These are phyloP conservation scores for Podospora australis DNA, from an alignment of 495 filamentous ascomycete species.

Conservation along the genomic window DNA sequence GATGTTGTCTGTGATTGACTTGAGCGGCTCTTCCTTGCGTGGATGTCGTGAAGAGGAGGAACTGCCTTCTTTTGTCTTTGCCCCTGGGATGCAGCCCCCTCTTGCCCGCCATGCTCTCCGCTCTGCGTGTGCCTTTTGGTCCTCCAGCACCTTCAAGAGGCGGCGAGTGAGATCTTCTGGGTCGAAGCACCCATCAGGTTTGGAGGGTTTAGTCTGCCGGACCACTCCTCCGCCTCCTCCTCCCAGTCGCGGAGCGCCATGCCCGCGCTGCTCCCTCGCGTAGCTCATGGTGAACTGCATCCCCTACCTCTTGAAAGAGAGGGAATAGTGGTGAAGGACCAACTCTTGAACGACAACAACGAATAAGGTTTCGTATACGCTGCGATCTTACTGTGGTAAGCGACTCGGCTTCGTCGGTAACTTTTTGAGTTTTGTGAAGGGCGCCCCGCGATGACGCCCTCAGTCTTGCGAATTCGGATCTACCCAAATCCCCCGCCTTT, in stretches of 20 bases:
- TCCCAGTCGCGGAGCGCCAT: neutral
- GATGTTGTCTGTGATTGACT: slow-evolving; percentile 1
- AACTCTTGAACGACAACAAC: neutral
- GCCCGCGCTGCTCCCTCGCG: slow-evolving; percentile 15
- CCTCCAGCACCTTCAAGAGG: slow-evolving; percentile 38
- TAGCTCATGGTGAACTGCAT: slow-evolving; percentile 21
- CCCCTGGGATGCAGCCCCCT: neutral
- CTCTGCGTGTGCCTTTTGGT: slow-evolving; percentile 29
- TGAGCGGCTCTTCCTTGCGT: neutral
- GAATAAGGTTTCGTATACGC: too few species aligned
- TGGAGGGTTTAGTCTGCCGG: slow-evolving; percentile 1
- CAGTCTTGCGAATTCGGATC: too few species aligned
- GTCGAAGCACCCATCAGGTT: slow-evolving; percentile 40
- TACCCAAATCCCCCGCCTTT: too few species aligned
- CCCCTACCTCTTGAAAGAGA: neutral
- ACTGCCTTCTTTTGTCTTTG: neutral
- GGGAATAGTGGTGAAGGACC: neutral
- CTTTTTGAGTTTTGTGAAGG: too few species aligned
- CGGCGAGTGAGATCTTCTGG: slow-evolving; percentile 43
- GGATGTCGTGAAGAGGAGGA: neutral
- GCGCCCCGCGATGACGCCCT: too few species aligned
- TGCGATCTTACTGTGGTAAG: too few species aligned
- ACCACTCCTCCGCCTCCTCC: neutral
- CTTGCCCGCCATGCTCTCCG: slow-evolving; percentile 9
- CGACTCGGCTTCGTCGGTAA: too few species aligned